Base-by-base conservation (phyloP, 2,329 filamentous ascomycete species). In the Biscogniauxia marginata region DNA sequence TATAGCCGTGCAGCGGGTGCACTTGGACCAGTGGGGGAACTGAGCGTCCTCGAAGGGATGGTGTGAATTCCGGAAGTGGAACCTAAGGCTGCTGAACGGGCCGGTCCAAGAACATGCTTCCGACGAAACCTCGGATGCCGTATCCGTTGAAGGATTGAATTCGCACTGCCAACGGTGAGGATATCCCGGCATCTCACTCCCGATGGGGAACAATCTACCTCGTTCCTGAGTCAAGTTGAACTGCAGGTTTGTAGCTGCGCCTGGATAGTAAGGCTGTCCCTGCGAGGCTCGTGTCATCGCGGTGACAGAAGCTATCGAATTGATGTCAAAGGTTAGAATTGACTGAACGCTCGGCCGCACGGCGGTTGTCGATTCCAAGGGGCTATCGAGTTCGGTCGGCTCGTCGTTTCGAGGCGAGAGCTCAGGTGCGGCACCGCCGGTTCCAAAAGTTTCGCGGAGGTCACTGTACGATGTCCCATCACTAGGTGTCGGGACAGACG, bases 81-180 rank as follows among this genome's bases (percentile, higher is more conserved):
- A 11, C 2, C 43, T 22, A n/a, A 71, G 57, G 22, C 64, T 50
- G 9, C 57, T 6, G 19, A 67, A 52, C 6, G 67, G 56, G 3
- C 69, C 69, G 2, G 66, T 65, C 68, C 68, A 71, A 3, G 58
- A 20, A 45, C 69, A 71, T 2, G 46, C 16, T 21, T 60, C 59
- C 9, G 54, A 53, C 3, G 58, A 64, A n/a, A 50, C 45, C n/a
- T 59, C 51, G 16, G 63, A 62, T 30, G 48, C n/a, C 2, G 52
- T 58, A 19, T 63, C 63, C 9, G 44, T 47, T 3, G 45, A 49
- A 18, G 56, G 45, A 49, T 63, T 56, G 49, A 58, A 70, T n/a
- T 65, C 61, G 52, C 69, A 71, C 39, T 61, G 57, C 68, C 68
- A 70, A 7, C 63, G 63, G 47, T 59, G 63, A 1, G 56, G 52